Conservation (phyloP, 2,329 filamentous ascomycete species). For the Diplodia seriata region DNA sequence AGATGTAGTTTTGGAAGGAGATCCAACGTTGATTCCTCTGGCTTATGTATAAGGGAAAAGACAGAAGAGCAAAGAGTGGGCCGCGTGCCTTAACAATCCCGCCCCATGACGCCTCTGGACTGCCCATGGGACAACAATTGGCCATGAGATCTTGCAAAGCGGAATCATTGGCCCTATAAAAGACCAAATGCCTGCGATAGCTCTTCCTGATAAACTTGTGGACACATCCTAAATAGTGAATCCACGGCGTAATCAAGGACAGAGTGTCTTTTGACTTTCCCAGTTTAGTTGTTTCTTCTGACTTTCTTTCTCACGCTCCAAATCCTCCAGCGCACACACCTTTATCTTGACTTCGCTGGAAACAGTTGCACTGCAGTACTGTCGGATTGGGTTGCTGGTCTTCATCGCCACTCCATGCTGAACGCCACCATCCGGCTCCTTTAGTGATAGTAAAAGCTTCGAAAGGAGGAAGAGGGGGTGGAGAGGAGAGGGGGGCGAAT, state of each 20-base stretch:
- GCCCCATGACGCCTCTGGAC: too few relatives aligned
- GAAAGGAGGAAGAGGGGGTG: too few relatives aligned
- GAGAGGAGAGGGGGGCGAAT: too few relatives aligned
- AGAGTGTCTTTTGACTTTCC: too few relatives aligned
- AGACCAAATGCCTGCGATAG: background rate
- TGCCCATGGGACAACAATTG: background rate
- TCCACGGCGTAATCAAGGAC: too few relatives aligned
- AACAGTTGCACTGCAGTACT: background rate
- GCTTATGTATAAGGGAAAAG: background rate
- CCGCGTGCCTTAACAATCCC: background rate
- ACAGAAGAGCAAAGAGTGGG: background rate
- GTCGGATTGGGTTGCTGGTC: background rate
- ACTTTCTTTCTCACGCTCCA: background rate
- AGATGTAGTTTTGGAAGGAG: background rate
- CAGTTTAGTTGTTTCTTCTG: background rate
- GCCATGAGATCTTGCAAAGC: background rate
- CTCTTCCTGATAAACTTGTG: background rate
- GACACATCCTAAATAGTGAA: background rate
- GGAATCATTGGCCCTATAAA: background rate
- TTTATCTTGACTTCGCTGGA: background rate
- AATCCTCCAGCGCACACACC: background rate
- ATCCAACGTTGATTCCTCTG: too few relatives aligned
- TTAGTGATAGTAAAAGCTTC: too few relatives aligned
- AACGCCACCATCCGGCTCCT: background rate
- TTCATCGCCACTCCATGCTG: background rate